Evolutionary conservation across 2,329 filamentous ascomycete genomes (phyloP), one percentile per base, ranked within the genome.

Genomic region (Mycogone perniciosa): DNA sequence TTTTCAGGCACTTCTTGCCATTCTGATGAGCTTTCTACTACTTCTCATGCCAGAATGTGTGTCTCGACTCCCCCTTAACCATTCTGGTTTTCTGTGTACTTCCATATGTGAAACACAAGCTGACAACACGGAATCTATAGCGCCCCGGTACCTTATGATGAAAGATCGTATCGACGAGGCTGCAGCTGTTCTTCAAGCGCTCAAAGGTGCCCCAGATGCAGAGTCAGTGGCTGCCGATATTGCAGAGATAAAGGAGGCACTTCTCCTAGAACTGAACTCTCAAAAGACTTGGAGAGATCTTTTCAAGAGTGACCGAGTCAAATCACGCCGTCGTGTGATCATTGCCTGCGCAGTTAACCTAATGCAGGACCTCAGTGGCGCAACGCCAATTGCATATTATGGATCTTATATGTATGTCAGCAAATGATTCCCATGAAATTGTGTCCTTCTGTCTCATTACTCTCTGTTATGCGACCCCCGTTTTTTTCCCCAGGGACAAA

Each of bases 301-400:
- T 1, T 54, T 70, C 4, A 60, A 58, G 20, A 58, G 62, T 2
- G 67, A 69, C 20, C 51, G 56, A n/a, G 65, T 68, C 51, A 62
- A 66, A 50, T 65, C 62, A 7, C 61, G 58, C 27, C 57, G 47
- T n/a, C 46, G 67, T 5, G 56, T 70, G 0, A 39, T 68, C 6
- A 57, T 70, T 35, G 62, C 64, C 2, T 68, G 64, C n/a, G 56
- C 54, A 0, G 59, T 67, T 0, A 63, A 68, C 11, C 51, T 51
- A 0, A 61, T 65, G 45, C 75, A 77, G 51, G 75, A 77, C 31
- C 63, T 77, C 2, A 68, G 69, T 5, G 76, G 76, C 2, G 76
- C 74, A n/a, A 49, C 46, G 5, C 46, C 46, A 26, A 49, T 49
- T n/a, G 46, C 46, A 2, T 49, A 49, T 37, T 53, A 78, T 76